Evolutionary conservation across 2,329 filamentous ascomycete genomes (phyloP).

Genomic region (Canariomyces notabilis): DNA sequence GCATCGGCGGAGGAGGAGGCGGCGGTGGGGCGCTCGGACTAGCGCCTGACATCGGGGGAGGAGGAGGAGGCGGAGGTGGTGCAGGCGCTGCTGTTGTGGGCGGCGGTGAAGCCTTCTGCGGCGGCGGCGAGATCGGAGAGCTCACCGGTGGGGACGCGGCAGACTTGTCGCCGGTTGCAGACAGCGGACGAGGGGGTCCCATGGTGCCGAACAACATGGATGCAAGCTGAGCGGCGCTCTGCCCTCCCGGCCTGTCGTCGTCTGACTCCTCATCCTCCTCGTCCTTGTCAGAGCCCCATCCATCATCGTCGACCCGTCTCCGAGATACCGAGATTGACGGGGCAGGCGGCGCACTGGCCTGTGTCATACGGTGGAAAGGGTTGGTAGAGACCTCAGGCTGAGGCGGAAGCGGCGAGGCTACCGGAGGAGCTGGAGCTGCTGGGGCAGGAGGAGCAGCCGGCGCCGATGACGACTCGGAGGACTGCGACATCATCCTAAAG

Average conservation of each 20-base stretch:
- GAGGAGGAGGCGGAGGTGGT: constrained; percentile 28
- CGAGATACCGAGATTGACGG: constrained; percentile 50
- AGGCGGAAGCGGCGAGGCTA: constrained; percentile 36
- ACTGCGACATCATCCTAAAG: constrained; percentile 79
- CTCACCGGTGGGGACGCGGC: constrained; percentile 34
- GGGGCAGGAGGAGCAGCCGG: constrained; percentile 25
- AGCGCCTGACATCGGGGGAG: constrained; percentile 24
- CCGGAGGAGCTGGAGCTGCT: constrained; percentile 40
- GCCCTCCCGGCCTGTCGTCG: constrained; percentile 72
- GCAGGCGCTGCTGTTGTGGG: constrained; percentile 28
- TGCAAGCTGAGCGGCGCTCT: constrained; percentile 84
- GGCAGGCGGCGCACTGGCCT: constrained; percentile 48
- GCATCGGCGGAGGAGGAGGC: constrained; percentile 36
- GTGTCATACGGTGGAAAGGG: constrained; percentile 84
- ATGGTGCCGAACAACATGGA: constrained; percentile 96
- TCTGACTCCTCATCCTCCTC: constrained; percentile 63
- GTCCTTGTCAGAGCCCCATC: constrained; percentile 76
- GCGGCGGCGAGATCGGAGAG: constrained; percentile 37
- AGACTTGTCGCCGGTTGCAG: constrained; percentile 69
- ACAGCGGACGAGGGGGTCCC: constrained; percentile 85
- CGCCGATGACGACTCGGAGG: constrained; percentile 48
- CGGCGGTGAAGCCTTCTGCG: constrained; percentile 35
- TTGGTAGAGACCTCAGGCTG: constrained; percentile 69
- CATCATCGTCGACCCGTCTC: constrained; percentile 55
- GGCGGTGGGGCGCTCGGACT: constrained; percentile 29